A percentile compares a stretch with the other conserved stretches of the same genome.
Evolutionary conservation across 768 basidiomycete species (phyloP).

Genomic region (Leccinum fibrillosum): DNA sequence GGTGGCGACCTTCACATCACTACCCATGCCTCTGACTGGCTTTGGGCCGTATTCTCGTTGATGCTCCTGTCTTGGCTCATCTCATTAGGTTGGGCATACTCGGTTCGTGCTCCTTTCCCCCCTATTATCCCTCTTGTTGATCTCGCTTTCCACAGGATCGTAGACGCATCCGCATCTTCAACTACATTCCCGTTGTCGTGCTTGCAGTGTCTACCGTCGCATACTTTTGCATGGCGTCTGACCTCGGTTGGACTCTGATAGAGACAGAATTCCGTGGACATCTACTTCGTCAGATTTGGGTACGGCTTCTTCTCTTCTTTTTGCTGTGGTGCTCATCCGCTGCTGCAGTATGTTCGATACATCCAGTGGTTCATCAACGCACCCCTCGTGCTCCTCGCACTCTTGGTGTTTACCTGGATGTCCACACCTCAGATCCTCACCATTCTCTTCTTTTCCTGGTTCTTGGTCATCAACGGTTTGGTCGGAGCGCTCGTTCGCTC

Average conservation of each 20-base stretch:
- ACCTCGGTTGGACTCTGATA: conserved; percentile 48
- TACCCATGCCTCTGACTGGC: conserved; percentile 45
- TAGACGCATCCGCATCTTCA: conserved; percentile 44
- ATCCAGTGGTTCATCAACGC: conserved; percentile 58
- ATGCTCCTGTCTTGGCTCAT: conserved; percentile 42
- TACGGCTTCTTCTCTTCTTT: conserved; percentile 19
- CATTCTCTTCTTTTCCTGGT: conserved; percentile 36
- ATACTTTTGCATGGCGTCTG: conserved; percentile 55
- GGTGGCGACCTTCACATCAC: conserved; percentile 40
- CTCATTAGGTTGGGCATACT: conserved; percentile 36
- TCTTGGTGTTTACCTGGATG: conserved; percentile 46
- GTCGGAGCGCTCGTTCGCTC: conserved; percentile 49
- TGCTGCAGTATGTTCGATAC: conserved; percentile 46
- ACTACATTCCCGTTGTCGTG: conserved; percentile 47
- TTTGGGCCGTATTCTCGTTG: conserved; percentile 53
- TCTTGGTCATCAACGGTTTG: conserved; percentile 44
- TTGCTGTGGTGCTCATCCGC: neutral
- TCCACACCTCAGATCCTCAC: conserved; percentile 47
- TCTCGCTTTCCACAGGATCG: conserved; percentile 23
- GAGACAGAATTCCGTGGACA: conserved; percentile 31
- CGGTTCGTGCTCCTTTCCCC: conserved; percentile 8
- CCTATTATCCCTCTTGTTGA: neutral
- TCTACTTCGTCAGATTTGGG: conserved; percentile 41
- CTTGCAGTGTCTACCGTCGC: conserved; percentile 43
- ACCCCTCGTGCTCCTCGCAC: conserved; percentile 45